These are phyloP conservation scores for Aspergillus diversus DNA, from an alignment of 495 filamentous ascomycete genomes.

Conservation along the genomic window DNA sequence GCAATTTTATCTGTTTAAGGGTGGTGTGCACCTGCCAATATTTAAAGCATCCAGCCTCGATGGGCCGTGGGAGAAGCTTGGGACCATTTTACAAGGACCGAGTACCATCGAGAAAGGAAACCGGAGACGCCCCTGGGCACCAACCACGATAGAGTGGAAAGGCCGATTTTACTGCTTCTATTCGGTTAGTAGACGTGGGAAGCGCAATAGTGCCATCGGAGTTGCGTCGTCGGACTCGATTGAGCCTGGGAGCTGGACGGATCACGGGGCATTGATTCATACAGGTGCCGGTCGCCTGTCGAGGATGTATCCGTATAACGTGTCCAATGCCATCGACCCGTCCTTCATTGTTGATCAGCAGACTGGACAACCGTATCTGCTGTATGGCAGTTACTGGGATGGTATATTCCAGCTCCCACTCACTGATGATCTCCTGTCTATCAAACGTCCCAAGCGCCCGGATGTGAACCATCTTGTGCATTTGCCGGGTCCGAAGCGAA, in stretches of 20 bases:
- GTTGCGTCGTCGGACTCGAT: slow-evolving; percentile 66
- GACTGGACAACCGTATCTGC: slow-evolving; percentile 57
- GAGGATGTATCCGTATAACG: slow-evolving; percentile 53
- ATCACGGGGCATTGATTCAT: slow-evolving; percentile 50
- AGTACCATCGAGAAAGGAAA: slow-evolving; percentile 45
- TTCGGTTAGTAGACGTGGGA: slow-evolving; percentile 64
- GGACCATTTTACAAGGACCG: slow-evolving; percentile 40
- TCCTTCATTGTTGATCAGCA: slow-evolving; percentile 57
- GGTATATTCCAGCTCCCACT: slow-evolving; percentile 68
- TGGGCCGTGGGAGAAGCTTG: slow-evolving; percentile 46
- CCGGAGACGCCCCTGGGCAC: slow-evolving; percentile 57
- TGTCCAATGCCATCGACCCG: slow-evolving; percentile 75
- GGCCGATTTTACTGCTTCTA: slow-evolving; percentile 74
- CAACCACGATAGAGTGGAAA: slow-evolving; percentile 61
- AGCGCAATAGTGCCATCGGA: slow-evolving; percentile 67
- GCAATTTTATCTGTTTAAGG: slow-evolving; percentile 47
- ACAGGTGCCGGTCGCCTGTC: slow-evolving; percentile 37
- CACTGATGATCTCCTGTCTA: slow-evolving; percentile 44
- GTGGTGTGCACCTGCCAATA: slow-evolving; percentile 35
- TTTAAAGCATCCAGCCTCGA: slow-evolving; percentile 38
- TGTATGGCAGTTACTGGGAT: slow-evolving; percentile 75
- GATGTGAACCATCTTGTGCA: slow-evolving; percentile 53
- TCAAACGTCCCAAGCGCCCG: slow-evolving; percentile 39
- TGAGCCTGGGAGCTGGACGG: slow-evolving; percentile 60
- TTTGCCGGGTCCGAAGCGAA: slow-evolving; percentile 30